Evolutionary conservation across 345 rosid genomes (phyloP).

Genomic region (Linum usitatissimum): DNA sequence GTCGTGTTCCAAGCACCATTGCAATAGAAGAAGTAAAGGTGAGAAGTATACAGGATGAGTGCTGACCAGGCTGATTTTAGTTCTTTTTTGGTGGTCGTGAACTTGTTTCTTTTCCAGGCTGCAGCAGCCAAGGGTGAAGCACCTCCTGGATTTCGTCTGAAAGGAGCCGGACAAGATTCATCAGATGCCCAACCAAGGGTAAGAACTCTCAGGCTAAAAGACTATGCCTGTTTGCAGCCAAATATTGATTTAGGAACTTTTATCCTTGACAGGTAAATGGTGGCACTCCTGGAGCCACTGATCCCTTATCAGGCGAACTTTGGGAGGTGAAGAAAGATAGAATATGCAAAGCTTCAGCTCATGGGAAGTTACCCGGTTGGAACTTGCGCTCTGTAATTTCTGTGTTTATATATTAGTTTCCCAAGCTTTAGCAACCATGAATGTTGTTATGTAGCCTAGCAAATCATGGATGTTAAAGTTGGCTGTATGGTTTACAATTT

Average conservation of each 20-base stretch:
- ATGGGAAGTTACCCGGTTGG: slow-evolving; percentile 90
- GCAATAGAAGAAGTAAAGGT: slow-evolving; percentile 99
- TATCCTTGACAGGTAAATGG: slow-evolving; percentile 54
- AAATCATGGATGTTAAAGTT: not conserved
- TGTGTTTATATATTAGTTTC: not conserved
- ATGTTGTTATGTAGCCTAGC: not conserved
- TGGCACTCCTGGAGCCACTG: slow-evolving; percentile 68
- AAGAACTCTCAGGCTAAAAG: slow-evolving; percentile 17
- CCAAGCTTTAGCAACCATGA: not conserved
- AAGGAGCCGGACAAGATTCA: slow-evolving; percentile 96
- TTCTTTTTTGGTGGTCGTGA: slow-evolving; percentile 9
- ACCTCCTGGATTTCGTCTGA: slow-evolving; percentile 96
- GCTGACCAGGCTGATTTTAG: not conserved
- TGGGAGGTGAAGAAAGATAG: slow-evolving; percentile 89
- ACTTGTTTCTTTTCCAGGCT: slow-evolving; percentile 48
- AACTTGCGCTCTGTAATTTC: slow-evolving; percentile 94
- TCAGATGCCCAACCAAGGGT: slow-evolving; percentile 84
- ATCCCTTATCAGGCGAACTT: slow-evolving; percentile 91
- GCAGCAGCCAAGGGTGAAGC: slow-evolving; percentile 99
- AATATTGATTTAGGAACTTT: slow-evolving; percentile 11
- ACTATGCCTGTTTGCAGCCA: slow-evolving; percentile 1
- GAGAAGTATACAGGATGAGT: slow-evolving; percentile 10
- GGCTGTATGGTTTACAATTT: not conserved
- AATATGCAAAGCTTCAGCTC: slow-evolving; percentile 65
- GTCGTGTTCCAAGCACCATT: slow-evolving; percentile 98